Evolutionary conservation across 495 filamentous ascomycete genomes (phyloP).

Genomic region (Xylaria nigripes): DNA sequence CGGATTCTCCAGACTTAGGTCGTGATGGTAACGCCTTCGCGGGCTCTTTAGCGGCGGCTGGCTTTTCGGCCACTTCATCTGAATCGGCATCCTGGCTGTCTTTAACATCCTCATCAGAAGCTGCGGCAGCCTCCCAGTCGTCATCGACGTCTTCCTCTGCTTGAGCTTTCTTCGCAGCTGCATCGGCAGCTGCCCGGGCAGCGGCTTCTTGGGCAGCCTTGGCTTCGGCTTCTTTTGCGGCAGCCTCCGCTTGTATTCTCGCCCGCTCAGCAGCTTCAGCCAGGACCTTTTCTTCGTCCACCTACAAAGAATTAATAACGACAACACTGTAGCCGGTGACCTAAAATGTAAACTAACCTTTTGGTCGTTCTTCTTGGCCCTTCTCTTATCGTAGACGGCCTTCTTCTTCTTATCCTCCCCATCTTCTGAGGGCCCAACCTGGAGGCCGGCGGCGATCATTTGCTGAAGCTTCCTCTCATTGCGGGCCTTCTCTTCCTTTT

Average conservation of each 20-base stretch:
- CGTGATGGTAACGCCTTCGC: slow-evolving; percentile 31
- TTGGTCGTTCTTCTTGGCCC: slow-evolving; percentile 58
- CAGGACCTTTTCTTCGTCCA: slow-evolving; percentile 60
- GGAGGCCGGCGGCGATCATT: slow-evolving; percentile 81
- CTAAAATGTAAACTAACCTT: slow-evolving; percentile 45
- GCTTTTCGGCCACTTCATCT: slow-evolving; percentile 58
- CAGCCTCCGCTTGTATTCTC: slow-evolving; percentile 56
- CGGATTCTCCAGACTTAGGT: slow-evolving; percentile 31
- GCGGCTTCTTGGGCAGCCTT: slow-evolving; percentile 48
- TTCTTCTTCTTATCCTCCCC: slow-evolving; percentile 61
- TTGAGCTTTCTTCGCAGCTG: slow-evolving; percentile 44
- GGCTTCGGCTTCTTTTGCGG: slow-evolving; percentile 51
- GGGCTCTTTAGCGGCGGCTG: slow-evolving; percentile 16
- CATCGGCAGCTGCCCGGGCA: slow-evolving; percentile 47
- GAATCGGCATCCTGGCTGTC: slow-evolving; percentile 90
- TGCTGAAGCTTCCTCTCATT: slow-evolving; percentile 87
- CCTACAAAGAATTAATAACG: slow-evolving; percentile 24
- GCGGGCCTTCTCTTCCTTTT: slow-evolving; percentile 75
- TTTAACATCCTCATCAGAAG: slow-evolving; percentile 69
- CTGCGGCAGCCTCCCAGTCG: slow-evolving; percentile 84
- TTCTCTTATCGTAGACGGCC: slow-evolving; percentile 63
- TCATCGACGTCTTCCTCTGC: slow-evolving; percentile 55
- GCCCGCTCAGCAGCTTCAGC: slow-evolving; percentile 65
- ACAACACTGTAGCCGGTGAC: not conserved
- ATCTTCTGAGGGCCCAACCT: slow-evolving; percentile 65